Conservation (phyloP, 2,329 filamentous ascomycete genomes). For the Xylariaceae sp. region DNA sequence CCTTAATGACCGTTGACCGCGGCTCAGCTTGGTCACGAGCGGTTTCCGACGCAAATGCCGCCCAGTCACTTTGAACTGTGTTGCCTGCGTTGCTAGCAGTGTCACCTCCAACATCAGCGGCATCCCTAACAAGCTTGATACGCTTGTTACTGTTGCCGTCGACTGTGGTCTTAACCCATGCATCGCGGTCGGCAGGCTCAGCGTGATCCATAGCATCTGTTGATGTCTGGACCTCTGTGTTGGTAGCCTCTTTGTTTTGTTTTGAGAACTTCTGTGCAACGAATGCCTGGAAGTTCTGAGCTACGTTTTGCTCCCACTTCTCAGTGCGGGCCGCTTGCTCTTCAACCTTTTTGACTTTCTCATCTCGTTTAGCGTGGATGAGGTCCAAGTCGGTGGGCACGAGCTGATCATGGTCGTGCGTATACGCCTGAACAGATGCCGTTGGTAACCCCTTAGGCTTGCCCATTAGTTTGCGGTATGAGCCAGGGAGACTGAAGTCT, state of each 20-base stretch:
- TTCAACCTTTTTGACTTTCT: slow-evolving; percentile 30
- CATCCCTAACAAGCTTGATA: too few relatives aligned
- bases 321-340: slow-evolving; percentile 21
- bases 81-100: too few relatives aligned
- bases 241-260: too few relatives aligned
- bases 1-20: slow-evolving; percentile 30
- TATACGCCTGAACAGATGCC: slow-evolving; percentile 66
- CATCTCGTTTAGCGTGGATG: slow-evolving; percentile 39
- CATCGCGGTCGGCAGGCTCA: too few relatives aligned
- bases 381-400: slow-evolving; percentile 80
- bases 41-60: slow-evolving; percentile 17
- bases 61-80: too few relatives aligned
- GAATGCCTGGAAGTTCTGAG: slow-evolving; percentile 3
- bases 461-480: slow-evolving; percentile 80
- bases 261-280: too few relatives aligned
- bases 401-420: slow-evolving; percentile 71
- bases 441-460: slow-evolving; percentile 60
- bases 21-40: slow-evolving; percentile 28
- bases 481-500: slow-evolving; percentile 82
- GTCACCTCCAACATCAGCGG: too few relatives aligned
- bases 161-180: too few relatives aligned
- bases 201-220: too few relatives aligned
- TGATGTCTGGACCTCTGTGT: too few relatives aligned
- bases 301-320: slow-evolving; percentile 1
- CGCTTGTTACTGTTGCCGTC: too few relatives aligned